Evolutionary conservation across 352 stramenopile genomes (phyloP).

Genomic region (Pythium aphanidermatum): DNA sequence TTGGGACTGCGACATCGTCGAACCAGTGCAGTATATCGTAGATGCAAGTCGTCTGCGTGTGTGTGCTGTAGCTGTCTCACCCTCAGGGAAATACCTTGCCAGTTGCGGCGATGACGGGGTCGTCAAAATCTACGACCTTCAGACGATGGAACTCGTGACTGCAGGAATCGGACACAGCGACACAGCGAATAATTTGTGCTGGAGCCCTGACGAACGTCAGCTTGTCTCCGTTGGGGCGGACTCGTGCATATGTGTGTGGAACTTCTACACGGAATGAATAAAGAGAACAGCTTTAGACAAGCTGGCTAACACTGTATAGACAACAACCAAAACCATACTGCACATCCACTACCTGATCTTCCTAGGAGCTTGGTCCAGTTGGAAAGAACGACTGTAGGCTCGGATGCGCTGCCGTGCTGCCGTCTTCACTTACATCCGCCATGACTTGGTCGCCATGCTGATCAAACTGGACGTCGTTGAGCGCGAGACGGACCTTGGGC

Average conservation of each 20-base stretch:
- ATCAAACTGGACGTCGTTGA: constrained; percentile 74
- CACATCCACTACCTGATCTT: not conserved
- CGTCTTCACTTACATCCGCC: constrained; percentile 10
- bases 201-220: constrained; percentile 90
- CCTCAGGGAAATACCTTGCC: constrained; percentile 71
- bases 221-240: constrained; percentile 87
- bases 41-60: constrained; percentile 41
- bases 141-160: constrained; percentile 39
- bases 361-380: not conserved
- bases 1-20: constrained; percentile 88
- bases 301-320: too few species aligned
- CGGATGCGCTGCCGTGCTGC: not conserved
- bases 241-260: constrained; percentile 89
- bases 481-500: constrained; percentile 68
- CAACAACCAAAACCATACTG: not conserved
- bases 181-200: constrained; percentile 64
- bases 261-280: constrained; percentile 66
- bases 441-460: constrained; percentile 20
- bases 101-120: constrained; percentile 75
- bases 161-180: constrained; percentile 59
- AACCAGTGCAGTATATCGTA: constrained; percentile 57
- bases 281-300: too few species aligned
- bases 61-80: constrained; percentile 41
- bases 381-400: constrained; percentile 4
- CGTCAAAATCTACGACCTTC: constrained; percentile 76